Evolutionary conservation across 176 grass and related monocot species (phyloP).

Genomic region (Eragrostis curvula): DNA sequence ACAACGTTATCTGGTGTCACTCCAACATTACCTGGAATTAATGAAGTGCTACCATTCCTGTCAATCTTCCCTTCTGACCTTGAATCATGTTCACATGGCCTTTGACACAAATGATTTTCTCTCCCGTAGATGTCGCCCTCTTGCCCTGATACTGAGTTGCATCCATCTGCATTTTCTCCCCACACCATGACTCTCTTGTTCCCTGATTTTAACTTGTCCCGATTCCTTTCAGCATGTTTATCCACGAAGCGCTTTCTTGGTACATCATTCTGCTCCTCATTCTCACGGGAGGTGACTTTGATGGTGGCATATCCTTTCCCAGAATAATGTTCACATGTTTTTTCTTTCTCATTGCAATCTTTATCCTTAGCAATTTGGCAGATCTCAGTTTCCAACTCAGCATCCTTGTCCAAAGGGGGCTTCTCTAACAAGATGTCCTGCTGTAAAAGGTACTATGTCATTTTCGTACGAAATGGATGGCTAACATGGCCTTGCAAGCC

Average conservation of each 20-base stretch:
- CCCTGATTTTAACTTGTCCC: background rate
- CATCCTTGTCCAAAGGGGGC: background rate
- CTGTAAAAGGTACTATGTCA: background rate
- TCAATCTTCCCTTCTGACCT: background rate
- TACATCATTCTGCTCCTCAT: background rate
- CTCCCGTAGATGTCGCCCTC: background rate
- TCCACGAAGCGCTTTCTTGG: background rate
- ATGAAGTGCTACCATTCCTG: constrained; percentile 9
- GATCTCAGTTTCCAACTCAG: background rate
- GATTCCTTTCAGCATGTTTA: constrained; percentile 23
- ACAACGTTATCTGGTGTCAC: constrained; percentile 19
- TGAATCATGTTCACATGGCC: background rate
- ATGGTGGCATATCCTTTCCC: background rate
- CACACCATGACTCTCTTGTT: background rate
- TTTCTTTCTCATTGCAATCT: background rate
- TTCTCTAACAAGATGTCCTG: background rate
- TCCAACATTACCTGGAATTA: background rate
- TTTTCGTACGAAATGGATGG: background rate
- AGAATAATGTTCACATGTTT: background rate
- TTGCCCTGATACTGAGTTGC: constrained; percentile 5
- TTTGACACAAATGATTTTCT: background rate
- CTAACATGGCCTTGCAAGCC: background rate
- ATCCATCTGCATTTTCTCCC: background rate
- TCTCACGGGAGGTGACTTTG: background rate
- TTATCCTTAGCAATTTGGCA: background rate